phyloP scores from a whole-genome alignment of 495 filamentous ascomycete genomes.

The Hypomontagnella submonticulosa region DNA sequence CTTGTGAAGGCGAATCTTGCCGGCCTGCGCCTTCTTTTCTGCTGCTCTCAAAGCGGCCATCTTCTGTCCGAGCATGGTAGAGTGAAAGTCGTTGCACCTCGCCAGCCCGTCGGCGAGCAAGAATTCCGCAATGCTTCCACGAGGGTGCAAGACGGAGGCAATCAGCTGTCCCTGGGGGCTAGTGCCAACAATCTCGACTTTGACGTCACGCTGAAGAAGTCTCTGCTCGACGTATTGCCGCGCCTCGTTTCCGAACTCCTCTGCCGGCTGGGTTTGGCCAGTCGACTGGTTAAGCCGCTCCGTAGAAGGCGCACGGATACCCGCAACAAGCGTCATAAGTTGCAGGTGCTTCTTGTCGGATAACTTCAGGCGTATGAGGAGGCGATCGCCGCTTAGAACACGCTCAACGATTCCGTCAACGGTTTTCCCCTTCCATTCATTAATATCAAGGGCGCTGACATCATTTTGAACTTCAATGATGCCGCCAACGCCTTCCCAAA shows the following conservation, averaged over 20 bases:
- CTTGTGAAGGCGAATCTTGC: conserved; percentile 79
- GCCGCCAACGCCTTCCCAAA: conserved; percentile 72
- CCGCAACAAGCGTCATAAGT: conserved; percentile 84
- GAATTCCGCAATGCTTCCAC: conserved; percentile 90
- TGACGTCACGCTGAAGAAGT: conserved; percentile 85
- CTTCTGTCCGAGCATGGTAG: conserved; percentile 82
- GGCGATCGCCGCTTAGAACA: conserved; percentile 88
- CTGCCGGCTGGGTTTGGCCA: conserved; percentile 81
- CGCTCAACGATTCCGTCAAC: conserved; percentile 84
- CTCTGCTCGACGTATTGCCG: conserved; percentile 85
- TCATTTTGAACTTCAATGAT: conserved; percentile 83
- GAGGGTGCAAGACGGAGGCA: conserved; percentile 82
- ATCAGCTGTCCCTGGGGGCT: conserved; percentile 89
- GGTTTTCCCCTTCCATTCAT: conserved; percentile 78
- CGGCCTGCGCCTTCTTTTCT: conserved; percentile 83
- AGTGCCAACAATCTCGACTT: conserved; percentile 81
- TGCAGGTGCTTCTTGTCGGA: conserved; percentile 83
- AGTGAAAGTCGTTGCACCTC: conserved; percentile 93
- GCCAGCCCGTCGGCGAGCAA: conserved; percentile 88
- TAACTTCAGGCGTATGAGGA: conserved; percentile 83
- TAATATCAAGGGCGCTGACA: conserved; percentile 74
- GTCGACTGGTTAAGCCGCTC: conserved; percentile 79
- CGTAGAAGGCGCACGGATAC: conserved; percentile 85
- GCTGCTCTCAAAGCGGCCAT: conserved; percentile 89
- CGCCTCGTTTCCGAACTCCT: conserved; percentile 88